A percentile compares a stretch with the other conserved stretches of the same genome.
Evolutionary conservation across 257 asterid genomes (phyloP).

Genomic region (Echium plantagineum): DNA sequence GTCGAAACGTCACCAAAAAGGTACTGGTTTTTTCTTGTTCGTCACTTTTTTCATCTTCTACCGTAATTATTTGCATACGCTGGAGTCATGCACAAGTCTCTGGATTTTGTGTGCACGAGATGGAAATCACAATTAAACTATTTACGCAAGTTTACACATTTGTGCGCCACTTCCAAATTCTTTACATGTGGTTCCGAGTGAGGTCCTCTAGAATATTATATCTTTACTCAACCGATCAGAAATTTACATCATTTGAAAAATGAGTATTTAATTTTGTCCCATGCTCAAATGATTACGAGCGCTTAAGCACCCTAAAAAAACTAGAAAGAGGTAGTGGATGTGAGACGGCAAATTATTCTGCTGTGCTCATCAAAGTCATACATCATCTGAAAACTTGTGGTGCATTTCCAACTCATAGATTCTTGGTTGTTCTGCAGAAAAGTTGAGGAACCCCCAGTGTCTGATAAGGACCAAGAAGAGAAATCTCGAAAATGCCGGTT

Average conservation of each 20-base stretch:
- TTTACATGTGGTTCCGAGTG: too few relatives aligned
- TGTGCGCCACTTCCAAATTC: too few relatives aligned
- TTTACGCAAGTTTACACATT: too few relatives aligned
- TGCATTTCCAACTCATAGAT: not conserved
- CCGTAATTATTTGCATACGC: not conserved
- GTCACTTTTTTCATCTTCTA: not conserved
- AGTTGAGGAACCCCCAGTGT: conserved; percentile 22
- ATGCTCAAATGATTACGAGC: too few relatives aligned
- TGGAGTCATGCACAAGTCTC: too few relatives aligned
- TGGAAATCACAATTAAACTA: too few relatives aligned
- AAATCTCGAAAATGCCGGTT: conserved; percentile 49
- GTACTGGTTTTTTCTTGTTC: conserved; percentile 15
- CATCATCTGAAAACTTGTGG: not conserved
- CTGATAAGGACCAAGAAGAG: conserved; percentile 67
- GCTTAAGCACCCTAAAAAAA: too few relatives aligned
- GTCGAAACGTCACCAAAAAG: conserved; percentile 31
- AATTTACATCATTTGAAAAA: too few relatives aligned
- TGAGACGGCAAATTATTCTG: not conserved
- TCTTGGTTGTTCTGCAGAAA: conserved; percentile 16
- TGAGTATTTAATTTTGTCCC: too few relatives aligned
- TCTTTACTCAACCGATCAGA: too few relatives aligned
- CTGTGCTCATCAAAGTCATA: not conserved
- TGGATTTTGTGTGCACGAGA: too few relatives aligned
- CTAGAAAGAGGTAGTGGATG: not conserved
- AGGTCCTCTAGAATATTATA: too few relatives aligned